These are phyloP conservation scores for Leishmania braziliensis DNA, from an alignment of 208 protist species.

Conservation along the genomic window DNA sequence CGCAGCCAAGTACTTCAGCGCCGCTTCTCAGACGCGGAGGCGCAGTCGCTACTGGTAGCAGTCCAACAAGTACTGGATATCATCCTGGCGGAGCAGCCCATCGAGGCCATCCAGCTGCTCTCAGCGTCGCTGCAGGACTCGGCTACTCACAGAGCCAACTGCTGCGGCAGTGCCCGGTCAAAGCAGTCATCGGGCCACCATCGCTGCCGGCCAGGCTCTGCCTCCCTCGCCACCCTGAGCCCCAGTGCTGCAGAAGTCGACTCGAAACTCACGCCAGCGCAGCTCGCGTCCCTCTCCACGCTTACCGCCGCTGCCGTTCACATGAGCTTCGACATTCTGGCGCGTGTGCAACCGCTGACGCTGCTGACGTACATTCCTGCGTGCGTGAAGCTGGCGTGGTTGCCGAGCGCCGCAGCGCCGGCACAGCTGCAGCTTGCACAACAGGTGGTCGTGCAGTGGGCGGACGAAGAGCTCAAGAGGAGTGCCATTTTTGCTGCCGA, in stretches of 20 bases:
- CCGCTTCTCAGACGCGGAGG: constrained; percentile 7
- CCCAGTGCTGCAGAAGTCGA: neutral
- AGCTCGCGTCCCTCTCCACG: constrained; percentile 20
- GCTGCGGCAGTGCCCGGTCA: neutral
- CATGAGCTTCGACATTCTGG: constrained; percentile 17
- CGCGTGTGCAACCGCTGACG: constrained; percentile 23
- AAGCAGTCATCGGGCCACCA: neutral
- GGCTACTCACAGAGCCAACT: neutral
- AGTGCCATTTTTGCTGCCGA: neutral
- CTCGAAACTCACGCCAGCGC: constrained; percentile 8
- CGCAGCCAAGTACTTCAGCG: neutral
- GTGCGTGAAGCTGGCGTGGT: constrained; percentile 20
- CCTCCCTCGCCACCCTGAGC: constrained; percentile 1
- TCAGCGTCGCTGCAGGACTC: neutral
- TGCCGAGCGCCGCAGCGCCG: constrained; percentile 18
- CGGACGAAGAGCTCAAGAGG: constrained; percentile 4
- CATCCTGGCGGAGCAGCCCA: constrained; percentile 12
- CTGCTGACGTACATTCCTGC: constrained; percentile 20
- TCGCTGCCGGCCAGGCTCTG: neutral
- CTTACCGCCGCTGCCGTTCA: constrained; percentile 19
- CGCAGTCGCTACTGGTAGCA: constrained; percentile 7
- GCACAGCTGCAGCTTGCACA: constrained; percentile 20
- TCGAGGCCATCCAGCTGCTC: constrained; percentile 16
- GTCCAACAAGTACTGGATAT: constrained; percentile 18
- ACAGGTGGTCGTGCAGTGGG: constrained; percentile 15